Conservation (phyloP, 108 stramenopile species). For the Parietichytrium sp. region DNA sequence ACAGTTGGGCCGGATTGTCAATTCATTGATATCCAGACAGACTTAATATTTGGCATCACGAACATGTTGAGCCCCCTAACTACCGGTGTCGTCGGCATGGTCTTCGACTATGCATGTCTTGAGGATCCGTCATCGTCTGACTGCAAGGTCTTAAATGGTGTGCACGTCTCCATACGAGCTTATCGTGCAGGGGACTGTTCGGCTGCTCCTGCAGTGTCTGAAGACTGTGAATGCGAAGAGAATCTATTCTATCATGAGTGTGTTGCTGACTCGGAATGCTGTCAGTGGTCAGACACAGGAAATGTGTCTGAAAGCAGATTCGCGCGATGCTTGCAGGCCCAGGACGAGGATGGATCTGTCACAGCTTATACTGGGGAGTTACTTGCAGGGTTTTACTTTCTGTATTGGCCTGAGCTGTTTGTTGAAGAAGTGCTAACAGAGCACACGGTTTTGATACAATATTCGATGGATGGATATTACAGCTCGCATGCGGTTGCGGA, state of each 20-base stretch:
- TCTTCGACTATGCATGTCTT: neutral
- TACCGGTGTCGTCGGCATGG: neutral
- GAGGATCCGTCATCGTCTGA: neutral
- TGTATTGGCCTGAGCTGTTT: neutral
- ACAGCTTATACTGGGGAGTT: neutral
- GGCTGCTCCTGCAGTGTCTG: too few species aligned
- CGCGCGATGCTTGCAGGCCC: neutral
- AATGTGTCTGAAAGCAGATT: neutral
- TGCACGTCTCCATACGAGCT: neutral
- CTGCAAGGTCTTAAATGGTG: neutral
- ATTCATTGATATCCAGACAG: neutral
- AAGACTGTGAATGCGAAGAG: too few species aligned
- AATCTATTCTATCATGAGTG: neutral
- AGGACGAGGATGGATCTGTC: neutral
- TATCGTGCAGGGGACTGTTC: neutral
- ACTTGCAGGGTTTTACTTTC: neutral
- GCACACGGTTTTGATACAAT: neutral
- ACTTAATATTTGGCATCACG: neutral
- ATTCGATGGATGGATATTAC: neutral
- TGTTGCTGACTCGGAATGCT: neutral
- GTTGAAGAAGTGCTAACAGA: too few species aligned
- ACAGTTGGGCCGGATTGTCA: neutral
- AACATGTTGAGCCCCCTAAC: neutral
- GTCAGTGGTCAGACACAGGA: neutral
- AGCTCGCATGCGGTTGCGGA: neutral